These are phyloP conservation scores for Suillus weaverae DNA, from an alignment of 768 basidiomycete genomes.

Conservation along the genomic window DNA sequence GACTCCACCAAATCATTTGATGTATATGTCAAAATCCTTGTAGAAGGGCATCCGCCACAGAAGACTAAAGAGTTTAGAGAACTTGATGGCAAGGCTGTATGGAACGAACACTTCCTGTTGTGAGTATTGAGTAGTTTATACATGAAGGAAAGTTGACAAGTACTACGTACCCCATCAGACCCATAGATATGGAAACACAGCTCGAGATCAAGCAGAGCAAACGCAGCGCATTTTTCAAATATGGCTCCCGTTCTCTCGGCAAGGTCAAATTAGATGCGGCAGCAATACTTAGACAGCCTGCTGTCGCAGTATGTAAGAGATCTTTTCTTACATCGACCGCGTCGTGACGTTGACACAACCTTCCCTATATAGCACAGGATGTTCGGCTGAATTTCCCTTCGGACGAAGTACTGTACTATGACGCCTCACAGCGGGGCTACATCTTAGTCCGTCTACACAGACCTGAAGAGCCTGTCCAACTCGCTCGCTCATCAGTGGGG, in stretches of 20 bases:
- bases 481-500: conserved; percentile 7
- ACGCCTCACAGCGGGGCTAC: neutral
- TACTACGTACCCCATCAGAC: neutral
- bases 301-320: neutral
- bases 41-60: neutral
- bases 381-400: conserved; percentile 1
- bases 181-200: neutral
- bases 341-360: neutral
- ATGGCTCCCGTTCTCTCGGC: neutral
- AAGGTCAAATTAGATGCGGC: neutral
- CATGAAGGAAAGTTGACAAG: neutral
- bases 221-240: neutral
- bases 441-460: conserved; percentile 24
- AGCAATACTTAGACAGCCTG: neutral
- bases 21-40: neutral
- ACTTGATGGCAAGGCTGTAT: neutral
- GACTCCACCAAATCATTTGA: neutral
- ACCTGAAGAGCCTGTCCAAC: conserved; percentile 3
- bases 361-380: neutral
- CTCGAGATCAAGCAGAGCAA: conserved; percentile 4
- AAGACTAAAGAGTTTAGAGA: neutral
- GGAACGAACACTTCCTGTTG: conserved; percentile 2
- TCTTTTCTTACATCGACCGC: neutral
- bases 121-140: neutral
- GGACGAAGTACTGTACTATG: neutral